Evolutionary conservation across 2,329 filamentous ascomycete species (phyloP).

Genomic region (Pseudocercospora musae): DNA sequence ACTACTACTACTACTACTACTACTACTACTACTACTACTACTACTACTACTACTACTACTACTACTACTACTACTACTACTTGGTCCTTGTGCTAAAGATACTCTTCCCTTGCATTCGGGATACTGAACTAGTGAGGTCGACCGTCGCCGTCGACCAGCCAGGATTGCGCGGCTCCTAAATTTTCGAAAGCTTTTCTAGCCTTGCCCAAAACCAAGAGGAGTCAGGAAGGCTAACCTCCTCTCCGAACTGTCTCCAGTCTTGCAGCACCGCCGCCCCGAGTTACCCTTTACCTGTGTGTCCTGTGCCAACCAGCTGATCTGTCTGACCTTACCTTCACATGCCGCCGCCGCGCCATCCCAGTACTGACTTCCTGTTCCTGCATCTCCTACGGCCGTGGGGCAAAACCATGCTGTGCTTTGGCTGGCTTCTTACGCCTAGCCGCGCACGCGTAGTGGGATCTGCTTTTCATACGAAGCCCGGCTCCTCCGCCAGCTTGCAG

Average conservation of each 20-base stretch:
- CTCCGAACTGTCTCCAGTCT: not conserved
- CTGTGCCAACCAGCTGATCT: not conserved
- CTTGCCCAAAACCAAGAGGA: not conserved
- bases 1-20: too few species aligned
- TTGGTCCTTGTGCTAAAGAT: not conserved
- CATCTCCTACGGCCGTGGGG: not conserved
- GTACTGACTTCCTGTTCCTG: not conserved
- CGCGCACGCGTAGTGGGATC: not conserved
- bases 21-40: too few species aligned
- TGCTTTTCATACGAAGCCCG: not conserved
- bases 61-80: too few species aligned
- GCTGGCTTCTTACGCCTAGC: not conserved
- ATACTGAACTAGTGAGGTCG: not conserved
- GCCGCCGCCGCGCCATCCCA: not conserved
- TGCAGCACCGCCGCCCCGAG: not conserved
- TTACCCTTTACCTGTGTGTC: too few species aligned
- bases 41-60: too few species aligned
- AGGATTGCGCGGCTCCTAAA: not conserved
- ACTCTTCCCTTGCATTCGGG: not conserved
- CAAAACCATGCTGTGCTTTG: not conserved
- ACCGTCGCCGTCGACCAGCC: too few species aligned
- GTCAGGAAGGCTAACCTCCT: not conserved
- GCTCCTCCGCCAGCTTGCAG: not conserved
- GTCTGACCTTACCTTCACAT: not conserved
- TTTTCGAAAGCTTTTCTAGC: not conserved